These are phyloP conservation scores for Penicillium fuscoglaucum DNA, from an alignment of 2,329 filamentous ascomycete genomes.

Conservation along the genomic window DNA sequence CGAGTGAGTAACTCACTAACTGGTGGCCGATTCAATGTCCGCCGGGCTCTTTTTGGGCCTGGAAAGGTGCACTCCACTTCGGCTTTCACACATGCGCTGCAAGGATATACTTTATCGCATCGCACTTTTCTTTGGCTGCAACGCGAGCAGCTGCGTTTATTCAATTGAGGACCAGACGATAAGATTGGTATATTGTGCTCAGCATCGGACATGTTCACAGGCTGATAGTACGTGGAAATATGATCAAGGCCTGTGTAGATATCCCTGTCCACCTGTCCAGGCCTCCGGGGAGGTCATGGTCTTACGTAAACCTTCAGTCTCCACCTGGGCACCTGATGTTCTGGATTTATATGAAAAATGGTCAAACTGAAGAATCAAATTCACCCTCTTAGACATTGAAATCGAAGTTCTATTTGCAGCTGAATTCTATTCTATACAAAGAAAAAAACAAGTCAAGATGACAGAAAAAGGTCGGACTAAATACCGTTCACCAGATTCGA, in stretches of 20 bases:
- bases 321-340: too few relatives aligned
- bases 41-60: constrained; percentile 18
- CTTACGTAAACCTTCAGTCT: not conserved
- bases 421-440: not conserved
- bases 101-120: constrained; percentile 36
- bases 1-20: constrained; percentile 18
- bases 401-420: not conserved
- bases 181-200: not conserved
- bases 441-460: not conserved
- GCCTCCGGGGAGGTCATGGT: not conserved
- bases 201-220: not conserved
- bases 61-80: constrained; percentile 20
- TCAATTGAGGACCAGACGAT: not conserved
- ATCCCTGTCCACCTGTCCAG: not conserved
- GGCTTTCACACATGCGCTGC: constrained; percentile 20
- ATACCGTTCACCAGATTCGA: not conserved
- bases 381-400: not conserved
- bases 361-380: not conserved
- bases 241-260: too few relatives aligned
- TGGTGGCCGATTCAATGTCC: constrained; percentile 22
- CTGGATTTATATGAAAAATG: not conserved
- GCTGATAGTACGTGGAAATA: not conserved
- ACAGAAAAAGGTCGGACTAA: not conserved
- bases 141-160: constrained; percentile 28
- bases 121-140: constrained; percentile 37